Base-by-base conservation (phyloP, 2,329 filamentous ascomycete genomes). In the Ophiosphaerella korrae region DNA sequence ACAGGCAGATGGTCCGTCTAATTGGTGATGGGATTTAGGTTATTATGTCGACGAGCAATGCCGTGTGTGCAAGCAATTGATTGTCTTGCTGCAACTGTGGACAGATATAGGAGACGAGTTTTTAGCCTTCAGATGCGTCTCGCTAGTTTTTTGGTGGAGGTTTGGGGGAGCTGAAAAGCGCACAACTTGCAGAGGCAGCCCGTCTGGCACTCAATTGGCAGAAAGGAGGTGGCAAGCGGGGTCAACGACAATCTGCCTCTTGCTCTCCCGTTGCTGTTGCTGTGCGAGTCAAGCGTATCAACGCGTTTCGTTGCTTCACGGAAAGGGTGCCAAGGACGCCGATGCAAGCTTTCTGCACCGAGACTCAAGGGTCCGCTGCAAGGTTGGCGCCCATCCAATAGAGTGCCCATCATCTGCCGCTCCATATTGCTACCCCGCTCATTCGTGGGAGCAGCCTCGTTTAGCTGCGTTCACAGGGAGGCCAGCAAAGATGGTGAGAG, bases 251-350 rank as follows among this genome's bases (percentile, higher is more conserved):
- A 21, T 21, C 18, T 4, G 18, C 18, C 18, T 21, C 18, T 21
- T 21, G 18, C n/a, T 24, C n/a, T 36, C 7, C 24, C 18, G 14
- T 18, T 8, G 26, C 16, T 13, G 9, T 13, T 26, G 42, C 32
- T 35, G 33, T 44, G 42, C 32, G 33, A 31, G 14, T 34, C 33
- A 14, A 36, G 31, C 36, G 26, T 29, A 29, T 29, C 26, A 29
- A 29, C 26, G 11, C 11, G 8, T 9, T 29, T 37, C 42, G 29
- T 46, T 12, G 42, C 40, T 45, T 40, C 36, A 41, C 21, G 39
- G 18, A 34, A 35, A 26, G 35, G 45, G 16, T 34, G 62, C 61
- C 61, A 66, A 64, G 59, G 31, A 24, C n/a, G 59, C 54, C 50
- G 57, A 53, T 49, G 40, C 48, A 48, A 46, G 54, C 52, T 53